Conservation (phyloP, 192 early-diverging fungal genomes). For the Chytriomyces sp. region DNA sequence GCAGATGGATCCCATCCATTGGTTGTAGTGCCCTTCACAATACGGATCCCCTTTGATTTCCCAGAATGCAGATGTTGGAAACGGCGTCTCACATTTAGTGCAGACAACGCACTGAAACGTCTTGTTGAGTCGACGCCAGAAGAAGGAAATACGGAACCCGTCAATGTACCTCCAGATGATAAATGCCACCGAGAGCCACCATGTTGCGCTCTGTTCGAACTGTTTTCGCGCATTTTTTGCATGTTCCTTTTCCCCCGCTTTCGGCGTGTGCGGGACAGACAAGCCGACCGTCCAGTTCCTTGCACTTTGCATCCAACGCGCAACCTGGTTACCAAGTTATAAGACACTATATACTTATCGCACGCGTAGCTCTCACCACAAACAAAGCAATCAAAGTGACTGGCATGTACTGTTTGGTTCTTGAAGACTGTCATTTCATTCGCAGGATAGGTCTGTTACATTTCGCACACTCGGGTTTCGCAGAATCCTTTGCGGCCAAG, state of each 20-base stretch:
- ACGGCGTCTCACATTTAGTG: slow-evolving; percentile 54
- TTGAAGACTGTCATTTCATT: slow-evolving; percentile 34
- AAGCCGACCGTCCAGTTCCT: slow-evolving; percentile 56
- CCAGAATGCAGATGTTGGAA: slow-evolving; percentile 45
- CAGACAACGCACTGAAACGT: slow-evolving; percentile 56
- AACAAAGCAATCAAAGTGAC: slow-evolving; percentile 53
- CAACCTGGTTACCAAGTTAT: neutral
- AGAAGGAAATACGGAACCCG: neutral
- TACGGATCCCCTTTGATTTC: slow-evolving; percentile 52
- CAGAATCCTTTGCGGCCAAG: slow-evolving; percentile 22
- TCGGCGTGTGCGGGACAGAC: slow-evolving; percentile 55
- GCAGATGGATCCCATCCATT: slow-evolving; percentile 52
- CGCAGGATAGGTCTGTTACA: slow-evolving; percentile 51
- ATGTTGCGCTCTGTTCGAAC: slow-evolving; percentile 49
- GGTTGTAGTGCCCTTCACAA: slow-evolving; percentile 57
- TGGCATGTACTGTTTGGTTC: slow-evolving; percentile 47
- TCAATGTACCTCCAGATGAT: slow-evolving; percentile 52
- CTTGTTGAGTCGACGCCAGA: neutral
- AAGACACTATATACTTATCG: neutral
- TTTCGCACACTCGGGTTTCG: slow-evolving; percentile 27
- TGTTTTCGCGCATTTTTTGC: slow-evolving; percentile 48
- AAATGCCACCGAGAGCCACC: slow-evolving; percentile 49
- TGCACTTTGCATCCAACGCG: slow-evolving; percentile 36
- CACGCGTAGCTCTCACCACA: slow-evolving; percentile 32
- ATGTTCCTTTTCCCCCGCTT: slow-evolving; percentile 36